These are phyloP conservation scores for Striga hermonthica DNA, from an alignment of 305 asterid species.

Conservation along the genomic window DNA sequence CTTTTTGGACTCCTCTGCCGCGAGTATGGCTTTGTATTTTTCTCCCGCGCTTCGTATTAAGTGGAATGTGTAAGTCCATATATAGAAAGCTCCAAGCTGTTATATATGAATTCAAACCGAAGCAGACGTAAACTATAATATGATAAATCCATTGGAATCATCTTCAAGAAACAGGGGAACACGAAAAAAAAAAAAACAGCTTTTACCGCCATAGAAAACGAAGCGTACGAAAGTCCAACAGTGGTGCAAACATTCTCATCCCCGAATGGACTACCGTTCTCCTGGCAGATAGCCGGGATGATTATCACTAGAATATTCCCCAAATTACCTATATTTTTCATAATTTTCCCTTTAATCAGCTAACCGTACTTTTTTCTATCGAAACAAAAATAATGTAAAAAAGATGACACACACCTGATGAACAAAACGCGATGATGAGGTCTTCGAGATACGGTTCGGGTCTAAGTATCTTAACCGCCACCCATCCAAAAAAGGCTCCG, in stretches of 20 bases:
- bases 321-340: constrained; percentile 52
- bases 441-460: constrained; percentile 62
- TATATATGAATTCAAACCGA: constrained; percentile 1
- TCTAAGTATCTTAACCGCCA: constrained; percentile 54
- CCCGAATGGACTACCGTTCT: constrained; percentile 68
- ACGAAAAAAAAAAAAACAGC: not conserved
- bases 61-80: constrained; percentile 71
- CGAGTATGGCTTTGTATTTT: constrained; percentile 38
- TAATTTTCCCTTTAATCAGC: not conserved
- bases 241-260: constrained; percentile 47
- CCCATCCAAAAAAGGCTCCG: constrained; percentile 73
- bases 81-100: constrained; percentile 75
- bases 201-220: constrained; percentile 77
- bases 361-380: not conserved
- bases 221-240: constrained; percentile 58
- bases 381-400: not conserved
- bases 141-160: too few species aligned
- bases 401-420: constrained; percentile 46
- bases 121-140: too few species aligned
- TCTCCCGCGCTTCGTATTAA: constrained; percentile 48
- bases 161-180: not conserved
- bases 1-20: constrained; percentile 33
- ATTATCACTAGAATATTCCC: constrained; percentile 69
- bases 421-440: constrained; percentile 57
- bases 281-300: constrained; percentile 66